These are phyloP conservation scores for Andrographis paniculata DNA, from an alignment of 305 asterid species.

Conservation along the genomic window DNA sequence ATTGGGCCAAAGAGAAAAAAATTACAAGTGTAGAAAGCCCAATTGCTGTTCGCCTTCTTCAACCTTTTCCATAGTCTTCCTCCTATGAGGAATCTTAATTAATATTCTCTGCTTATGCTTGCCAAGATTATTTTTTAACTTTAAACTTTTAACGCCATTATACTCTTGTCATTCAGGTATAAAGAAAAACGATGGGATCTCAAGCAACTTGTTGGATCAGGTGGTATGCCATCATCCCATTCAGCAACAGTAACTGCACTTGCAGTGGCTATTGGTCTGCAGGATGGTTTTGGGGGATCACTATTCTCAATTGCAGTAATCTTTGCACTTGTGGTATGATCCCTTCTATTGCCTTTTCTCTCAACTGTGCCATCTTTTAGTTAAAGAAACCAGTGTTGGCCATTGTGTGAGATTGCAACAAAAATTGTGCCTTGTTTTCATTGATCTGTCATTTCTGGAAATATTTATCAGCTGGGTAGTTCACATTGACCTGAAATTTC, in stretches of 20 bases:
- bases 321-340: constrained; percentile 82
- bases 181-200: constrained; percentile 77
- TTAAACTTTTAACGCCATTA: constrained; percentile 22
- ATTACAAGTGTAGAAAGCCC: no score
- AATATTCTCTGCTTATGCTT: no score
- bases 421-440: no score
- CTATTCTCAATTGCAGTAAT: constrained; percentile 56
- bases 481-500: not conserved
- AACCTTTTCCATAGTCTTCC: no score
- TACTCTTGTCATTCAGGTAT: constrained; percentile 78
- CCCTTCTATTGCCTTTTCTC: constrained; percentile 6
- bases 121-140: not conserved
- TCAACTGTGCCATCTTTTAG: not conserved
- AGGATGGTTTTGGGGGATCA: constrained; percentile 82
- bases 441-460: not conserved
- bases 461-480: not conserved
- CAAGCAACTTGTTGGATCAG: constrained; percentile 73
- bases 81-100: no score
- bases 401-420: no score
- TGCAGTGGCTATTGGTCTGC: constrained; percentile 68
- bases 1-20: no score
- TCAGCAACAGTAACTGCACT: constrained; percentile 90
- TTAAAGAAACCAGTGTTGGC: constrained; percentile 1
- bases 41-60: no score
- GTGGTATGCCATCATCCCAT: constrained; percentile 99